phyloP scores from a whole-genome alignment of 106 monocot species.

The Dioscorea dumetorum region DNA sequence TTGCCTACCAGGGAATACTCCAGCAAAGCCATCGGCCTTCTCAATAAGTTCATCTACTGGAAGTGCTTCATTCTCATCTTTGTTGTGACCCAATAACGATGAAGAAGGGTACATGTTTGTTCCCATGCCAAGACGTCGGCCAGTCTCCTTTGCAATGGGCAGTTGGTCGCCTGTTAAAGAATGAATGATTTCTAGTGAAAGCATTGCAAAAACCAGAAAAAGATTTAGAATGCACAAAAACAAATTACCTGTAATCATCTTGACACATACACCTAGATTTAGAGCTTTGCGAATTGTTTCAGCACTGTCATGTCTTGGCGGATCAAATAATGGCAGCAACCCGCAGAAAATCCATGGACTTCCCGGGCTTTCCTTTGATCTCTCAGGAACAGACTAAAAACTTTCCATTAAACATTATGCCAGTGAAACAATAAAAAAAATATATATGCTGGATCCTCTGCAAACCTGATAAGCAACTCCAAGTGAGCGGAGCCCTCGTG shows the following conservation, averaged over 20 bases:
- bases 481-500: constrained; percentile 4
- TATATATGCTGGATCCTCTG: no score
- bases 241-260: constrained; percentile 56
- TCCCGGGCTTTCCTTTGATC: no score
- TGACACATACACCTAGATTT: constrained; percentile 60
- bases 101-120: constrained; percentile 79
- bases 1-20: constrained; percentile 55
- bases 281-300: constrained; percentile 66
- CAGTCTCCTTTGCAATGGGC: constrained; percentile 67
- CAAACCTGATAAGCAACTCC: no score
- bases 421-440: no score
- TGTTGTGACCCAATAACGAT: constrained; percentile 13
- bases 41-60: constrained; percentile 66
- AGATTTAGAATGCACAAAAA: background rate
- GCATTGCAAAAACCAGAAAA: no score
- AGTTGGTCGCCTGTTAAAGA: constrained; percentile 45
- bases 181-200: no score
- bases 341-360: constrained; percentile 40
- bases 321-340: constrained; percentile 62
- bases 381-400: no score
- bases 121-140: constrained; percentile 72
- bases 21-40: constrained; percentile 72
- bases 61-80: background rate
- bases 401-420: no score
- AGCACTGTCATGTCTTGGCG: constrained; percentile 71